These are phyloP conservation scores for Delonix regia DNA, from an alignment of 306 rosid species.

Conservation along the genomic window DNA sequence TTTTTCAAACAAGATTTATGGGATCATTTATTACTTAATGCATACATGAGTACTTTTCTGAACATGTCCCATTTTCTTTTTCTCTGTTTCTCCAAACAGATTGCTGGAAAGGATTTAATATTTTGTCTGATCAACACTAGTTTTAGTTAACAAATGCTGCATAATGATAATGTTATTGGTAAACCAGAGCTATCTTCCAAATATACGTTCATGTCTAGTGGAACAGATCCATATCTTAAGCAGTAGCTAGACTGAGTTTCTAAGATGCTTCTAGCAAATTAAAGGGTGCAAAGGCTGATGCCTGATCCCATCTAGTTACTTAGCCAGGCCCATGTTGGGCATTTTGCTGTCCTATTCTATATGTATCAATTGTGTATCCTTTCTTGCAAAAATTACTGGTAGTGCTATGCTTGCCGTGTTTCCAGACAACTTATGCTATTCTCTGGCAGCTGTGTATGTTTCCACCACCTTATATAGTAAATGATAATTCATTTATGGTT, in stretches of 20 bases:
- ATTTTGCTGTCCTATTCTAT: background rate
- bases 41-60: background rate
- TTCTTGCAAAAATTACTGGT: background rate
- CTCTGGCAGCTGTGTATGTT: background rate
- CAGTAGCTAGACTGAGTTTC: background rate
- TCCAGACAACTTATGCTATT: background rate
- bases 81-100: background rate
- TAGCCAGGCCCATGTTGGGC: background rate
- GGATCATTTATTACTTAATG: background rate
- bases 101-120: background rate
- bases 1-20: background rate
- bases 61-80: background rate
- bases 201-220: constrained; percentile 14
- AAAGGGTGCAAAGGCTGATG: background rate
- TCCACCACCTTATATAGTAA: background rate
- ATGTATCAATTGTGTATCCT: background rate
- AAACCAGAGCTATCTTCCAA: background rate
- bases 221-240: constrained; percentile 9
- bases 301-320: background rate
- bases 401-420: background rate
- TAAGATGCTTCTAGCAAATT: background rate
- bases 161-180: background rate
- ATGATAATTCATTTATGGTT: background rate
- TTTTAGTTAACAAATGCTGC: constrained; percentile 19
- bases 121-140: background rate